A percentile compares a stretch with the other conserved stretches of the same genome.
These are phyloP conservation scores for Claviceps pusilla DNA, from an alignment of 2,329 filamentous ascomycete species.

Conservation along the genomic window DNA sequence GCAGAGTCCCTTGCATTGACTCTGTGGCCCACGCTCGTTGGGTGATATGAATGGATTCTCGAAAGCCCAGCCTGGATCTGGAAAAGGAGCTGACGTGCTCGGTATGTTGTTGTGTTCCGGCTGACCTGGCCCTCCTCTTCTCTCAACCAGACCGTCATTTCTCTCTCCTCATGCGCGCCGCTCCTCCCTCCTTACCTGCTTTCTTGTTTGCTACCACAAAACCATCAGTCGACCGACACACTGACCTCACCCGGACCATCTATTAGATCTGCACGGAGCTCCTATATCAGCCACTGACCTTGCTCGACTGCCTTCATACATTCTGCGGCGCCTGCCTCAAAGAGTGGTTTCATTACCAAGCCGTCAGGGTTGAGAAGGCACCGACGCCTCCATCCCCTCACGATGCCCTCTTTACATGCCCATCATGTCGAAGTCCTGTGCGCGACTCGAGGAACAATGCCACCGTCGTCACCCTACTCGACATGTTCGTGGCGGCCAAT, in stretches of 20 bases:
- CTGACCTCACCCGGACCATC: background rate
- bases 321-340: slow-evolving; percentile 93
- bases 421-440: slow-evolving; percentile 76
- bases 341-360: slow-evolving; percentile 86
- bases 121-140: background rate
- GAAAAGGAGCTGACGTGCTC: slow-evolving; percentile 93
- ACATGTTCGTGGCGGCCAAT: slow-evolving; percentile 72
- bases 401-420: slow-evolving; percentile 61
- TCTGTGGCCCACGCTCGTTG: background rate
- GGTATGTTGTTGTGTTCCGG: slow-evolving; percentile 36
- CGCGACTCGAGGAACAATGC: slow-evolving; percentile 83
- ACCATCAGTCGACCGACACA: background rate
- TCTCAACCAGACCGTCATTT: background rate
- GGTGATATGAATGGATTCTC: slow-evolving; percentile 33
- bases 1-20: background rate
- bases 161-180: background rate
- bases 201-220: background rate
- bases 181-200: background rate
- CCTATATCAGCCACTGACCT: slow-evolving; percentile 76
- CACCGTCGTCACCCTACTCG: slow-evolving; percentile 73
- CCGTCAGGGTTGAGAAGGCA: slow-evolving; percentile 37
- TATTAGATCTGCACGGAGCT: slow-evolving; percentile 87
- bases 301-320: slow-evolving; percentile 87
- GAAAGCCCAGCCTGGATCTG: slow-evolving; percentile 48
- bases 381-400: slow-evolving; percentile 34